Conservation (phyloP, 768 basidiomycete species). For the Phaffia australis region DNA sequence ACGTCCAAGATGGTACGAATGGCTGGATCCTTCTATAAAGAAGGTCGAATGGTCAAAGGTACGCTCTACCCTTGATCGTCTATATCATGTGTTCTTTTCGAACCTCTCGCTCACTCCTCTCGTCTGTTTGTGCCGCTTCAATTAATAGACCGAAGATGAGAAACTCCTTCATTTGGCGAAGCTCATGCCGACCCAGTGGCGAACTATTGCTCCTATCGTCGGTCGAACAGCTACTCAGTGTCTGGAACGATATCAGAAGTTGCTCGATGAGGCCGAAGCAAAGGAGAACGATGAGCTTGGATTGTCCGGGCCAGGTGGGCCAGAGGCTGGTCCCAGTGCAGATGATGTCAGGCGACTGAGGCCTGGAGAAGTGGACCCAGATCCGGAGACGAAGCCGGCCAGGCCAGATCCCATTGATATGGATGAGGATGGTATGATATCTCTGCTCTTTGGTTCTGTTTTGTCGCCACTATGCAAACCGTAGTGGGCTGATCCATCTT, state of each 20-base stretch:
- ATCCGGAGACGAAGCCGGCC: constrained; percentile 96
- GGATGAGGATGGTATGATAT: constrained; percentile 83
- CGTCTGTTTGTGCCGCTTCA: not conserved
- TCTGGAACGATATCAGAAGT: constrained; percentile 93
- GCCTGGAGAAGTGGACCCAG: constrained; percentile 96
- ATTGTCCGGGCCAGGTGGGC: constrained; percentile 62
- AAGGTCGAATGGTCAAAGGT: constrained; percentile 99
- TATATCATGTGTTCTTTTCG: constrained; percentile 4
- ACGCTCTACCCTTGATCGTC: constrained; percentile 27
- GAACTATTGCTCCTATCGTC: constrained; percentile 95
- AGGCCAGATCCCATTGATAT: constrained; percentile 99
- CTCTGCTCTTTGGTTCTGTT: not conserved
- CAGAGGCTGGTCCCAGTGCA: constrained; percentile 72
- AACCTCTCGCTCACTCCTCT: constrained; percentile 1
- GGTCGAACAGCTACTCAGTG: constrained; percentile 97
- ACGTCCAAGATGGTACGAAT: constrained; percentile 70
- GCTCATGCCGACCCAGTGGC: constrained; percentile 99
- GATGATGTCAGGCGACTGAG: constrained; percentile 80
- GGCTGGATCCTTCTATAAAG: constrained; percentile 98
- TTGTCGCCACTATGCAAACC: not conserved
- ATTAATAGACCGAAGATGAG: constrained; percentile 86
- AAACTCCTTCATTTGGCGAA: constrained; percentile 95
- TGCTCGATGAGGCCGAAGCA: constrained; percentile 91
- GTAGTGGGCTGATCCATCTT: not conserved
- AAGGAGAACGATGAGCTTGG: constrained; percentile 94